Conservation (phyloP, 495 filamentous ascomycete genomes). For the Hypoxylon crocopeplum region DNA sequence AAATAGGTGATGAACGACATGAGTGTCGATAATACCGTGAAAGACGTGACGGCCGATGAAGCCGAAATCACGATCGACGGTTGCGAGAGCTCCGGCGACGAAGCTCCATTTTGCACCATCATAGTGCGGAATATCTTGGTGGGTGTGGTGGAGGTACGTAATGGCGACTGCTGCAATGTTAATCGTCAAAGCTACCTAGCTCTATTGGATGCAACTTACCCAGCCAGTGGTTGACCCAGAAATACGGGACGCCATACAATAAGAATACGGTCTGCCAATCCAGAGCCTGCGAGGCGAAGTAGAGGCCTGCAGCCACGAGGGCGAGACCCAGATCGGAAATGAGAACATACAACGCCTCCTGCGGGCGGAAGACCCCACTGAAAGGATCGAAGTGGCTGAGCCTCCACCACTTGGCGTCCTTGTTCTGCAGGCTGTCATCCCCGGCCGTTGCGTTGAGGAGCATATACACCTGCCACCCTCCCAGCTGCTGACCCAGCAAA, state of each 20-base stretch:
- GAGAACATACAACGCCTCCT: slow-evolving; percentile 61
- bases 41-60: slow-evolving; percentile 68
- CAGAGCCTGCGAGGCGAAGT: slow-evolving; percentile 52
- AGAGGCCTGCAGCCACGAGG: slow-evolving; percentile 52
- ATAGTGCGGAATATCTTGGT: slow-evolving; percentile 66
- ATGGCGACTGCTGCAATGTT: slow-evolving; percentile 51
- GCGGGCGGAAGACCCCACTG: slow-evolving; percentile 63
- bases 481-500: slow-evolving; percentile 59
- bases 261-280: slow-evolving; percentile 59
- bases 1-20: slow-evolving; percentile 71
- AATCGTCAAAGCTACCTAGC: background rate
- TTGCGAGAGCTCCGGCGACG: slow-evolving; percentile 65
- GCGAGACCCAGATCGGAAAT: slow-evolving; percentile 66
- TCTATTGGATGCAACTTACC: slow-evolving; percentile 34
- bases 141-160: slow-evolving; percentile 72
- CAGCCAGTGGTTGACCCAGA: slow-evolving; percentile 70
- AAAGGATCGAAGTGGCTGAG: slow-evolving; percentile 54
- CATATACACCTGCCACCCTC: slow-evolving; percentile 65
- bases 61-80: slow-evolving; percentile 68
- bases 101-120: slow-evolving; percentile 64
- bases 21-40: slow-evolving; percentile 71
- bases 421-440: slow-evolving; percentile 52
- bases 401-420: slow-evolving; percentile 67
- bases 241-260: slow-evolving; percentile 61
- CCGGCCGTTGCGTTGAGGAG: slow-evolving; percentile 62